Conservation (phyloP, 2,329 filamentous ascomycete genomes). For the Teratosphaeria zuluensis region DNA sequence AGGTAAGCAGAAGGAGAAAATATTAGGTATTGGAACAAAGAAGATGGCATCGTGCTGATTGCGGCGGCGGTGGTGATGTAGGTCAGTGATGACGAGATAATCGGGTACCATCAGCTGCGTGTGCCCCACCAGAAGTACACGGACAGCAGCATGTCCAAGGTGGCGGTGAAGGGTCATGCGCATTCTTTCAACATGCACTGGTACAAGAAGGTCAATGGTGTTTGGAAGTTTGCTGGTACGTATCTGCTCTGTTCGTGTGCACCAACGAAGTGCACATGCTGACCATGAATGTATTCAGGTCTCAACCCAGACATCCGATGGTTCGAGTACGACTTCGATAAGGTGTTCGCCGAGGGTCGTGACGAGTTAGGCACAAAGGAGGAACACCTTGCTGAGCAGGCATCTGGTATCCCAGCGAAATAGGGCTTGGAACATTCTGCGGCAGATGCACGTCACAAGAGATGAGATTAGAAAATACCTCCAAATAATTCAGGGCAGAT, state of each 20-base stretch:
- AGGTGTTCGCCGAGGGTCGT: constrained; percentile 42
- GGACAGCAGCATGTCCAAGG: constrained; percentile 36
- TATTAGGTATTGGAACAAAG: constrained; percentile 10
- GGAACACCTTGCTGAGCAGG: constrained; percentile 25
- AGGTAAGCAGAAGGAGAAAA: constrained; percentile 29
- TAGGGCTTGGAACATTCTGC: neutral
- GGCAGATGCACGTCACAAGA: neutral
- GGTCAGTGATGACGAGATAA: constrained; percentile 30
- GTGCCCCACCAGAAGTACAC: constrained; percentile 49
- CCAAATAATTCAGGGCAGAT: neutral
- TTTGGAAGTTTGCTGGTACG: constrained; percentile 45
- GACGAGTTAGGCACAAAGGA: constrained; percentile 28
- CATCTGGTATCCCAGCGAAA: constrained; percentile 21
- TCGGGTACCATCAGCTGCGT: constrained; percentile 47
- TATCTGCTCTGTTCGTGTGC: neutral
- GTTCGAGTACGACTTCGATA: constrained; percentile 48
- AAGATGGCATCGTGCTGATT: neutral
- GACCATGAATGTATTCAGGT: constrained; percentile 19
- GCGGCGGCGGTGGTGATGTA: neutral
- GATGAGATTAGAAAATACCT: neutral
- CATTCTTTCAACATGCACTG: constrained; percentile 45
- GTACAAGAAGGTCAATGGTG: constrained; percentile 49
- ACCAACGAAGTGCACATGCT: too few species aligned
- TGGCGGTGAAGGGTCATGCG: constrained; percentile 46
- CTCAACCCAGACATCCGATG: constrained; percentile 45